Conservation (phyloP, 225 moss, liverwort and hornwort species). For the Pleurozium schreberi region DNA sequence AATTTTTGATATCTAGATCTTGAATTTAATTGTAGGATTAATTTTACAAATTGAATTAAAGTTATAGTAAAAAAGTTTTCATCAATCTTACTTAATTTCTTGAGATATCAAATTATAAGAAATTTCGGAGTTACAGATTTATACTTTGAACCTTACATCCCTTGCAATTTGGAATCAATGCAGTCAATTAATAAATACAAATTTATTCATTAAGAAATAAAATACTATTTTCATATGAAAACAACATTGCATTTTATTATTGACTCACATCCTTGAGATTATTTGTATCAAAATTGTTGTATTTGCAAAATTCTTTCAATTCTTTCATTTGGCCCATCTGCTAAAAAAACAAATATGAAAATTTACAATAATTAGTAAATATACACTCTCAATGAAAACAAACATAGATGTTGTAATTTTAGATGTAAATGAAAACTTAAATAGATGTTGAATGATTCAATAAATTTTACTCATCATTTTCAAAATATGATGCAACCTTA, state of each 20-base stretch:
- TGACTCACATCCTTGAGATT: background rate
- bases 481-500: background rate
- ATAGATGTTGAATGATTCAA: background rate
- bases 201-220: too few species aligned
- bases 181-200: background rate
- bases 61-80: background rate
- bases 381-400: rapidly evolving
- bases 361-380: rapidly evolving
- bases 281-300: background rate
- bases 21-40: background rate
- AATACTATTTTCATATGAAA: background rate
- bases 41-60: background rate
- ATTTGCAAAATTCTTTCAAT: background rate
- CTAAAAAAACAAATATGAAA: background rate
- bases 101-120: too few species aligned
- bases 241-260: background rate
- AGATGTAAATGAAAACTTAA: too few species aligned
- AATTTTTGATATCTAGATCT: rapidly evolving
- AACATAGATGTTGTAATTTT: background rate
- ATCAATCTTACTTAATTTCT: background rate
- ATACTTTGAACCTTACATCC: background rate
- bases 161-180: background rate
- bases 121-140: background rate
- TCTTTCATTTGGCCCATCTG: background rate
- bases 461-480: too few species aligned